These are phyloP conservation scores for Murraya koenigii DNA, from an alignment of 345 rosid genomes.

Conservation along the genomic window DNA sequence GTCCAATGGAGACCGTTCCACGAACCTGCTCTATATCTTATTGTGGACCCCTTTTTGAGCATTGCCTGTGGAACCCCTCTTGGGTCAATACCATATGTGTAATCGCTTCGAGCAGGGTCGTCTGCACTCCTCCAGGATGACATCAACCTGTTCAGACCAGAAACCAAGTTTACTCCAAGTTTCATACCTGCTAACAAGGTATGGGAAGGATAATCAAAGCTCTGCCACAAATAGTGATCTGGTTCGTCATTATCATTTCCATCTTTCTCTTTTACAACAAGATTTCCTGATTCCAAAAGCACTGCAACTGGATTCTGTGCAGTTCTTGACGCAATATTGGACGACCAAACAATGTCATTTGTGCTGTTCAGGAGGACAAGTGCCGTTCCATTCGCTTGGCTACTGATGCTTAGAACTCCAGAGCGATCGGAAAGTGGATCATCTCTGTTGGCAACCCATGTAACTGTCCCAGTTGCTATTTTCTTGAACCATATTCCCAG, in stretches of 20 bases:
- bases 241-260: too few relatives aligned
- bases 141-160: constrained; percentile 29
- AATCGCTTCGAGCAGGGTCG: constrained; percentile 42
- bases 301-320: background rate
- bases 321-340: constrained; percentile 17
- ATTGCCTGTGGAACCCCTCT: constrained; percentile 40
- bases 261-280: too few relatives aligned
- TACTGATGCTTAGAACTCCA: constrained; percentile 22
- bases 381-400: constrained; percentile 1
- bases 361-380: constrained; percentile 20
- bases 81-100: constrained; percentile 25
- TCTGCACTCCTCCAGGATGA: constrained; percentile 34
- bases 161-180: constrained; percentile 33
- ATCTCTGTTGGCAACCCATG: constrained; percentile 54
- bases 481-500: too few relatives aligned
- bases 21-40: constrained; percentile 37
- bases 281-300: too few relatives aligned
- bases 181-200: constrained; percentile 45
- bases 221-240: too few relatives aligned
- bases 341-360: constrained; percentile 31
- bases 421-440: constrained; percentile 30
- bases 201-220: too few relatives aligned
- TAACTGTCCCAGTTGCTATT: constrained; percentile 23
- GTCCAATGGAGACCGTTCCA: constrained; percentile 50
- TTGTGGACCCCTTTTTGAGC: constrained; percentile 10